phyloP scores from a whole-genome alignment of 2,329 filamentous ascomycete species.

The Ophiocordyceps camponoti-leonardi region DNA sequence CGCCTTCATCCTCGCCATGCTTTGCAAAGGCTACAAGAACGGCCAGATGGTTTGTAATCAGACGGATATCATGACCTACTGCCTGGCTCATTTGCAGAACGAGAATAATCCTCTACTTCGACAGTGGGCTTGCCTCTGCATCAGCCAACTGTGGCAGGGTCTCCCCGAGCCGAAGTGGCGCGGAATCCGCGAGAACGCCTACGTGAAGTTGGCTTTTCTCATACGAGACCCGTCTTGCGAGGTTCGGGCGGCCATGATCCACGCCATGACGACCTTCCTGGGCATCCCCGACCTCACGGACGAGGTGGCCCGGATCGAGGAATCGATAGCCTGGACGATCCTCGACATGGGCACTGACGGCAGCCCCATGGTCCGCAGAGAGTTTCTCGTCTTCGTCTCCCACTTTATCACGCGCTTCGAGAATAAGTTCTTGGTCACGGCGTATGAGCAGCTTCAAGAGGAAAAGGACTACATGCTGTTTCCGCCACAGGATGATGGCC shows the following conservation, averaged over 20 bases:
- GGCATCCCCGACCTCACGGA: constrained; percentile 86
- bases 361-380: constrained; percentile 83
- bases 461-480: constrained; percentile 54
- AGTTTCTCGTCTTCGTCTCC: constrained; percentile 85
- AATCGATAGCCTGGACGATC: constrained; percentile 75
- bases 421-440: constrained; percentile 79
- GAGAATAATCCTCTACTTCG: constrained; percentile 74
- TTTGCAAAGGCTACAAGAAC: constrained; percentile 87
- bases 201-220: constrained; percentile 62
- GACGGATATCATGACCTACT: constrained; percentile 78
- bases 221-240: constrained; percentile 79
- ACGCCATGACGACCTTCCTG: constrained; percentile 85
- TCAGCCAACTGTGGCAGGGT: constrained; percentile 88
- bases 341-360: constrained; percentile 88
- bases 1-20: constrained; percentile 91
- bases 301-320: constrained; percentile 79
- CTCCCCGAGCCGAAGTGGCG: constrained; percentile 89
- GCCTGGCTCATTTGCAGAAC: constrained; percentile 67
- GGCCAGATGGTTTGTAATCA: constrained; percentile 85
- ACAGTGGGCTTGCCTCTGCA: constrained; percentile 90
- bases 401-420: constrained; percentile 81
- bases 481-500: constrained; percentile 35
- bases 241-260: constrained; percentile 81
- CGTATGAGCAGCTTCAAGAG: constrained; percentile 77
- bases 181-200: constrained; percentile 78